These are phyloP conservation scores for Venturia effusa DNA, from an alignment of 2,329 filamentous ascomycete species.

Conservation along the genomic window DNA sequence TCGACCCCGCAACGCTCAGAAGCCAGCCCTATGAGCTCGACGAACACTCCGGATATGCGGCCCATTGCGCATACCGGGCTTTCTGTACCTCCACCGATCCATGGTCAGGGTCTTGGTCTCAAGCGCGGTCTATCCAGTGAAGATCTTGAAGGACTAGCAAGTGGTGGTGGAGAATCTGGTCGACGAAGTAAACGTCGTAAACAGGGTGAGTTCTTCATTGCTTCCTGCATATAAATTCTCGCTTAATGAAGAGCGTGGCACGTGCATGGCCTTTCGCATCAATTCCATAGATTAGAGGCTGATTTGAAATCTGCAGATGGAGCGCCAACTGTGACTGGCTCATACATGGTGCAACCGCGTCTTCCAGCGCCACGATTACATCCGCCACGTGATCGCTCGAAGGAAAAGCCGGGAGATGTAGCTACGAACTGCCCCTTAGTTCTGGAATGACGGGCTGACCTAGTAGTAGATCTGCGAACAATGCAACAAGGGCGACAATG, in stretches of 20 bases:
- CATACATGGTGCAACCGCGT: slow-evolving; percentile 90
- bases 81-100: slow-evolving; percentile 48
- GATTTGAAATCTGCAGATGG: slow-evolving; percentile 31
- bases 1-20: slow-evolving; percentile 49
- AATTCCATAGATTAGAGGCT: slow-evolving; percentile 15
- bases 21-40: slow-evolving; percentile 48
- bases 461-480: slow-evolving; percentile 62
- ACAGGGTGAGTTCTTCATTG: slow-evolving; percentile 50
- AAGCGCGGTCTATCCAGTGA: slow-evolving; percentile 58
- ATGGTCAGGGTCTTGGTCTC: slow-evolving; percentile 45
- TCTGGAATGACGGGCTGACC: slow-evolving; percentile 12
- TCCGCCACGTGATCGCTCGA: slow-evolving; percentile 43
- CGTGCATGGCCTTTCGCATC: slow-evolving; percentile 16
- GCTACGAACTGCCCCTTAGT: slow-evolving; percentile 15
- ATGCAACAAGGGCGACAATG: slow-evolving; percentile 70
- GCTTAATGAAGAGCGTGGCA: not conserved
- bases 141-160: slow-evolving; percentile 43
- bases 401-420: slow-evolving; percentile 49
- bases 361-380: slow-evolving; percentile 61
- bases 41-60: slow-evolving; percentile 48
- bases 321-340: slow-evolving; percentile 79
- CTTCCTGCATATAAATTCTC: not conserved
- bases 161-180: slow-evolving; percentile 39
- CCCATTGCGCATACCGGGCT: slow-evolving; percentile 35
- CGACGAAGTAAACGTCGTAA: slow-evolving; percentile 87